Conservation (phyloP, 805 yeast species). For the Ogataea glucozyma region DNA sequence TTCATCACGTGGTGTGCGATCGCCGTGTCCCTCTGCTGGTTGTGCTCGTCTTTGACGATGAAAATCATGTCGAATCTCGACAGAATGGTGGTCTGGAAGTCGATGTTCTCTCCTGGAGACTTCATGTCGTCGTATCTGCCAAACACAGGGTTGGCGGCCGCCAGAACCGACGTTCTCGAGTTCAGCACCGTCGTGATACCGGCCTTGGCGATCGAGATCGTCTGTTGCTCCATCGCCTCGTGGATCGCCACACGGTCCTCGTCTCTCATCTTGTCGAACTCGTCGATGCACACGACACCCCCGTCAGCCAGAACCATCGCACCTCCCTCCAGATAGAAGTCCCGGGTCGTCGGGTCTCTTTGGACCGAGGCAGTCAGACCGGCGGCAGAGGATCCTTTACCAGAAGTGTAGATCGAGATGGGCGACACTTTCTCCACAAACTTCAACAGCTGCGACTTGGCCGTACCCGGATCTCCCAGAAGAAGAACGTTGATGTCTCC, state of each 20-base stretch:
- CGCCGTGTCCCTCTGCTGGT: conserved; percentile 77
- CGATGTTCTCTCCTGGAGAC: conserved; percentile 97
- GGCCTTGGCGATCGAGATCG: conserved; percentile 97
- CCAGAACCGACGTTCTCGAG: conserved; percentile 93
- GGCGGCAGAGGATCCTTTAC: conserved; percentile 99
- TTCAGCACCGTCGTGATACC: conserved; percentile 97
- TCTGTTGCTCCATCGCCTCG: conserved; percentile 99
- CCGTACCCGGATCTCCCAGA: conserved; percentile 99
- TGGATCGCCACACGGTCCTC: conserved; percentile 98
- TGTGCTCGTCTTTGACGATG: conserved; percentile 94
- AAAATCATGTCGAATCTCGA: conserved; percentile 99
- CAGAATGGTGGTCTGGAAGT: conserved; percentile 93
- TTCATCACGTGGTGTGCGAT: conserved; percentile 95
- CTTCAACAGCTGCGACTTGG: conserved; percentile 92
- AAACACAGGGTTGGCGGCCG: conserved; percentile 97
- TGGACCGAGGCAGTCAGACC: conserved; percentile 99
- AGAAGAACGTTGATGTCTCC: conserved; percentile 94
- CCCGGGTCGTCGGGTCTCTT: conserved; percentile 83
- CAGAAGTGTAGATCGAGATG: conserved; percentile 93
- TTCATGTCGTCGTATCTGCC: conserved; percentile 96
- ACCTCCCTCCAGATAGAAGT: conserved; percentile 96
- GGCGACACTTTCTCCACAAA: conserved; percentile 95
- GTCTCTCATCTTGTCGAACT: conserved; percentile 98
- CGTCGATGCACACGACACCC: conserved; percentile 98
- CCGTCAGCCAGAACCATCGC: conserved; percentile 99